Base-by-base conservation (phyloP, 2,329 filamentous ascomycete species). In the Venturia asperata region DNA sequence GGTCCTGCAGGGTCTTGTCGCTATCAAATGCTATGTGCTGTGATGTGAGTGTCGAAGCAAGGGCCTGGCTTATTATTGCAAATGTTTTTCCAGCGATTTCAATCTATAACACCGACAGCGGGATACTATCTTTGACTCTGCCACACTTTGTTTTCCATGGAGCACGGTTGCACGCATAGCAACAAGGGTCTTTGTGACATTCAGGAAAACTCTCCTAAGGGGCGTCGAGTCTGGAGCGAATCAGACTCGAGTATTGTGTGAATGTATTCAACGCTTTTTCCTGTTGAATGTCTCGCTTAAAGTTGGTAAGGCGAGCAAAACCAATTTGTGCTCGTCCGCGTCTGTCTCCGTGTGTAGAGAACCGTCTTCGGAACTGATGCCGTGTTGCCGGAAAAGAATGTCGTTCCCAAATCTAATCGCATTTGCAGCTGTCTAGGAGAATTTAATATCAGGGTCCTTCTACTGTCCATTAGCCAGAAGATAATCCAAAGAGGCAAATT, bases 241-340 rank as follows among this genome's bases (percentile, higher is more conserved):
- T 58, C 52, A 58, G 30, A 58, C 15, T 13, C 21, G 21, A 5
- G 21, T 27, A 21, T 52, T 21, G 1, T n/a, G 30, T 58, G 27
- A 10, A 58, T 1, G 30, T 58, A 34, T 37, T 58, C 52, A 58
- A 58, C 52, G 52, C 11, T n/a, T 58, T 34, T 58, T 34, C 52
- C 52, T 58, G 27, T 58, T 37, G 30, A 58, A 27, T 39, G 52
- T 37, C 52, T 37, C 52, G 52, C 52, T 58, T 58, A 37, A n/a
- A 58, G 52, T 58, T 58, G 52, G 52, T 30, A 34, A 58, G n/a
- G 52, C 52, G 15, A 27, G 24, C 34, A n/a, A 58, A 58, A n/a
- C 52, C 27, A 58, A 37, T 58, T 37, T 4, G 37, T n/a, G 52
- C 52, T 19, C 30, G 27, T 58, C 52, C 30, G 52, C 52, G 52